Evolutionary conservation across 163 green algal genomes (phyloP), one percentile per base, ranked within the genome.

Genomic region (Scenedesmus sp.): DNA sequence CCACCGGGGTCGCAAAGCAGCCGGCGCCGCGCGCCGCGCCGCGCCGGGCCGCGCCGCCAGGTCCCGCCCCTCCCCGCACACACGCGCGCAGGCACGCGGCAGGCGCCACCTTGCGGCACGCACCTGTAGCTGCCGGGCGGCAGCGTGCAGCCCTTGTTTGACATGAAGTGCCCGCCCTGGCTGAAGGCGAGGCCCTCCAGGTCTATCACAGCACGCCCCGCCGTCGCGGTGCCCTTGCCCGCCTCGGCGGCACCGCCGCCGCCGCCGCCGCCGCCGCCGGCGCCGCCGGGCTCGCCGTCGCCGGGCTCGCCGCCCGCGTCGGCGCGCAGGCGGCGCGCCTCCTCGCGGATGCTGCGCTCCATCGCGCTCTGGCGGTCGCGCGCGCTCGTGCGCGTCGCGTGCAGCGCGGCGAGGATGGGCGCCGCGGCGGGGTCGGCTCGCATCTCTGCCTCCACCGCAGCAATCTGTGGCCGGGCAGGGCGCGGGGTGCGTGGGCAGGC

Each of bases 291-390:
- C 26, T 44, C 74, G 51, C 26, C 82, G 36, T 84, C 67, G 48
- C 31, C 66, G 31, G 50, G 64, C 45, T 58, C 84, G 74, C 54
- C 54, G 33, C 62, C 69, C 17, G 47, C 73, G 22, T 66, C 83
- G 22, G 56, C 83, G 7, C 88, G 84, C 73, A 99, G 91, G 77
- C 84, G 81, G 2, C 91, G 85, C 20, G 96, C 95, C 83, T 98
- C 95, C 69, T 98, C 93, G 1, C 94, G 82, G 79, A 99, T 98
- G 31, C 65, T 89, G 50, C 90, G 79, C 83, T 98, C 94, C 80
- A 98, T 87, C 33, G 91, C 93, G 58, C 66, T 88, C 83, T 98
- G 89, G 18, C 96, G 88, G 74, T 99, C 96, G n/a, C 90, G 83
- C 0, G 95, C 95, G 33, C 77, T 92, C 48, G 94, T 92, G 51